Evolutionary conservation across 1,139 yeast genomes (phyloP).

Genomic region (Kodamaea suecica): DNA sequence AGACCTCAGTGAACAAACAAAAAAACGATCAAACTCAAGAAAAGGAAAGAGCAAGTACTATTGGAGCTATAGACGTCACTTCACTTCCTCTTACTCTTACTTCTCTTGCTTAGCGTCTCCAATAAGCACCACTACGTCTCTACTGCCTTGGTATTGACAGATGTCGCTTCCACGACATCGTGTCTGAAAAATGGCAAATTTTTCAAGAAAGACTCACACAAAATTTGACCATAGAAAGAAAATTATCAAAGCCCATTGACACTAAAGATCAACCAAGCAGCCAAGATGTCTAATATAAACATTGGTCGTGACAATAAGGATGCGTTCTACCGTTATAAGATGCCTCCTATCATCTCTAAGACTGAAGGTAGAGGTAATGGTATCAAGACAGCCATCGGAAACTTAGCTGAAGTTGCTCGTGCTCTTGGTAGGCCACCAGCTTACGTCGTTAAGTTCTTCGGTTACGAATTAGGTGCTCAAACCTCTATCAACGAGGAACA

Average conservation of each 20-base stretch:
- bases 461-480: constrained; percentile 96
- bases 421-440: constrained; percentile 92
- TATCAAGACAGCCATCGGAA: constrained; percentile 91
- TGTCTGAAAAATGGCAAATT: too few relatives aligned
- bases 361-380: constrained; percentile 99
- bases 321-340: constrained; percentile 98
- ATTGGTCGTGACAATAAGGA: constrained; percentile 97
- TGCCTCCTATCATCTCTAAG: constrained; percentile 97
- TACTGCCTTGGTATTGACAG: too few relatives aligned
- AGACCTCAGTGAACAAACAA: too few relatives aligned
- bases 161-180: too few relatives aligned
- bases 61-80: too few relatives aligned
- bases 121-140: too few relatives aligned
- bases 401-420: constrained; percentile 89
- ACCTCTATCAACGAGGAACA: constrained; percentile 74
- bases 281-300: constrained; percentile 78
- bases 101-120: too few relatives aligned
- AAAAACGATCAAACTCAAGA: too few relatives aligned
- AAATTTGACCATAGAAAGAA: too few relatives aligned
- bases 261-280: not conserved
- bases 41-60: too few relatives aligned
- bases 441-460: constrained; percentile 89
- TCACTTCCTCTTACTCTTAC: too few relatives aligned
- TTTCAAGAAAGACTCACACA: not conserved
- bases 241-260: too few relatives aligned